Percentiles rank a stretch among this genome's conserved stretches.
These are phyloP conservation scores for Leccinum olivaceopallidum DNA, from an alignment of 768 basidiomycete species.

Conservation along the genomic window DNA sequence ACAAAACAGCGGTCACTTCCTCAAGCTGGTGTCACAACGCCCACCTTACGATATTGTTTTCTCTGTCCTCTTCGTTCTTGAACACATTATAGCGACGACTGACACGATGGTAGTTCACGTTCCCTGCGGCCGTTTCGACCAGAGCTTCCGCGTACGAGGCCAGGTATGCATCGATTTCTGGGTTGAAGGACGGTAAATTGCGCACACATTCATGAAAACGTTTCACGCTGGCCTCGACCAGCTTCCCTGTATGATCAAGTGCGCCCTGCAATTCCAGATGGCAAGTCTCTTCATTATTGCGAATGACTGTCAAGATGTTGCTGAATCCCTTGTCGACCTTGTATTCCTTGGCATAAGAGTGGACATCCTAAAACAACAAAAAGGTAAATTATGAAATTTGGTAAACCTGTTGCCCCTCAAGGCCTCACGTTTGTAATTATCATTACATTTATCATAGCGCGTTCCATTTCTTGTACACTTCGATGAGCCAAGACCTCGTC, in stretches of 20 bases:
- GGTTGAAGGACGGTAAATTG: neutral
- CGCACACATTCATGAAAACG: neutral
- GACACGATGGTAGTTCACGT: neutral
- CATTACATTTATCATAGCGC: neutral
- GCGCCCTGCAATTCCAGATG: neutral
- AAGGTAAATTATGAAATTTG: neutral
- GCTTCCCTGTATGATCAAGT: neutral
- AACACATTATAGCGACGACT: neutral
- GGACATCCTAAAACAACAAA: neutral
- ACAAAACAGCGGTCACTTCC: neutral
- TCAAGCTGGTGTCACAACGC: neutral
- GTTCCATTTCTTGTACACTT: neutral
- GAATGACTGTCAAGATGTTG: neutral
- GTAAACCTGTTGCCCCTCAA: neutral
- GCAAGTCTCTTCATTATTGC: neutral
- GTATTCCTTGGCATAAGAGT: neutral
- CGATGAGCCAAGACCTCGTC: neutral
- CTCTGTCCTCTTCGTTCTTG: neutral
- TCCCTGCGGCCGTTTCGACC: neutral
- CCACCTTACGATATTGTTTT: neutral
- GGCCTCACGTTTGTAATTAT: neutral
- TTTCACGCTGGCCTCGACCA: neutral
- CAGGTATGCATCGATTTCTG: neutral
- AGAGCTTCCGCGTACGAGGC: neutral
- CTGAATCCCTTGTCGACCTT: neutral